Evolutionary conservation across 2,329 filamentous ascomycete species (phyloP), one percentile per base, ranked within the genome.

Genomic region (Septoria linicola): DNA sequence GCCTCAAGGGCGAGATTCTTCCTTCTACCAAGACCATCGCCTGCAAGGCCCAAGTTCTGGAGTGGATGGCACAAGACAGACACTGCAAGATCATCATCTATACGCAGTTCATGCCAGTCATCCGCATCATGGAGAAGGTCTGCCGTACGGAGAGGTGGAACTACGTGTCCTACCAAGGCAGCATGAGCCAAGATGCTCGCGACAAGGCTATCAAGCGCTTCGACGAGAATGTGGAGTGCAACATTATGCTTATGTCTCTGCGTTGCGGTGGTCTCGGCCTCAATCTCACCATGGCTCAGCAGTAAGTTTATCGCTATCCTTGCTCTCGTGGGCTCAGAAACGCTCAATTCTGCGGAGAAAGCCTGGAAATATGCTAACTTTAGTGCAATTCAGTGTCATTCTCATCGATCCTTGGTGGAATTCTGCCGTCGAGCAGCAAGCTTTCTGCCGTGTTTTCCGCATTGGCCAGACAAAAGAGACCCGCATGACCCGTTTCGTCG

Each of bases 391-490:
- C 3, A 66, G 69, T 4, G 74, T 77, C 41, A 75, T 80, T 34
- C 67, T 72, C 11, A 63, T 80, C 14, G 76, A 77, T 51, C 72
- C 72, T 0, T 76, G 73, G 75, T 89, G 81, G 81, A 88, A 88
- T 50, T 17, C 41, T 8, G 55, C 57, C 2, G 71, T 60, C 35
- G 66, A 61, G 53, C 52, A 63, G 17, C 59, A 66, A 66, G 75
- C 75, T 1, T 81, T 80, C 61, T 78, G 75, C 1, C 78, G 87
- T 0, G 79, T 88, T 0, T 80, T 79, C 59, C 76, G 87, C 4
- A 81, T 84, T 2, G 85, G 85, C 0, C 87, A 92, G 56, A 55
- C 63, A 0, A 79, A 83, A 35, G 70, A 80, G 27, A 83, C 84
- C 0, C 71, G 80, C 8, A 76, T 87, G 51, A 75, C 80, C 0